Percentiles rank a stretch among this genome's conserved stretches.
These are phyloP conservation scores for Debaryomyces castellii DNA, from an alignment of 805 yeast species.

Conservation along the genomic window DNA sequence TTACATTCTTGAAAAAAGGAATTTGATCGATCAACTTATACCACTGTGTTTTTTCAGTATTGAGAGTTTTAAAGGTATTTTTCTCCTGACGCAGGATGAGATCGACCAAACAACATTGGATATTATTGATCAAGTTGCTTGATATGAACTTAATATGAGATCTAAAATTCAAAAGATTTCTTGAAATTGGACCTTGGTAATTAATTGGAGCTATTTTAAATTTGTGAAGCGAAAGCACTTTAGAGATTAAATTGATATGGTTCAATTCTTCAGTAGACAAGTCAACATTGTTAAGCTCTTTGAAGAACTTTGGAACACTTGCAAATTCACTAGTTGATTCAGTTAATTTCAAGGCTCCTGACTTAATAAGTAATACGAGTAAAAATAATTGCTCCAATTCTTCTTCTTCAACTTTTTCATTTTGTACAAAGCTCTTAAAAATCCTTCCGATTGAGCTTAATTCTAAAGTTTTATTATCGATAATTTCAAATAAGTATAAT, in stretches of 20 bases:
- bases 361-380: conserved; percentile 43
- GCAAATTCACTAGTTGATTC: conserved; percentile 34
- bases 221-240: conserved; percentile 36
- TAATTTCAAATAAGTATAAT: conserved; percentile 50
- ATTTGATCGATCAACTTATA: conserved; percentile 48
- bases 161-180: conserved; percentile 63
- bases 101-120: conserved; percentile 52
- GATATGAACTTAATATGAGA: conserved; percentile 58
- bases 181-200: conserved; percentile 70
- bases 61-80: conserved; percentile 47
- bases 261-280: conserved; percentile 43
- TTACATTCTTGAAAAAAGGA: conserved; percentile 60
- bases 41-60: conserved; percentile 54
- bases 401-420: conserved; percentile 13
- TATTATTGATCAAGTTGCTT: conserved; percentile 49
- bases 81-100: conserved; percentile 45
- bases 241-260: conserved; percentile 31
- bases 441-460: conserved; percentile 54
- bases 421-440: conserved; percentile 33
- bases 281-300: conserved; percentile 29
- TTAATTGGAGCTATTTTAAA: conserved; percentile 44
- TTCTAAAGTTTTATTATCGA: conserved; percentile 39
- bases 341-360: conserved; percentile 38
- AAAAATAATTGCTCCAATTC: conserved; percentile 45
- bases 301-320: conserved; percentile 32